A percentile compares a stretch with the other conserved stretches of the same genome.
Conservation (phyloP, 1,284 basidiomycete genomes). For the Rhodotorula mucilaginosa region DNA sequence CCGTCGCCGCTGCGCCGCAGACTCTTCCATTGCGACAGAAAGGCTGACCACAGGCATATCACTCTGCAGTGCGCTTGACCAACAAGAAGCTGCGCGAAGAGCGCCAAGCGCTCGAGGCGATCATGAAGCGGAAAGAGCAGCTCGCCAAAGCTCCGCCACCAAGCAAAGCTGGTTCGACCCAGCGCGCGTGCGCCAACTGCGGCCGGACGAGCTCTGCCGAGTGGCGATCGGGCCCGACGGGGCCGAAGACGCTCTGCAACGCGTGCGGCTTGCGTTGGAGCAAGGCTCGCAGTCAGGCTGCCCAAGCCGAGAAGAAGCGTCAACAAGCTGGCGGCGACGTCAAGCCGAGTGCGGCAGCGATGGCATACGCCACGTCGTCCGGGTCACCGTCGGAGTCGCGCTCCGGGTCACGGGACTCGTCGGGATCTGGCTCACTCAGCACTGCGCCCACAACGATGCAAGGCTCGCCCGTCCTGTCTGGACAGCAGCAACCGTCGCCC, state of each 20-base stretch:
- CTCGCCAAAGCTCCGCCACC: slow-evolving; percentile 16
- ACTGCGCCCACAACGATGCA: not conserved
- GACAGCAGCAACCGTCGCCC: not conserved
- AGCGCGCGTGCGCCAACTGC: slow-evolving; percentile 42
- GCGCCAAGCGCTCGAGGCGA: slow-evolving; percentile 51
- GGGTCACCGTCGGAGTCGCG: not conserved
- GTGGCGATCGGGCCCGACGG: slow-evolving; percentile 40
- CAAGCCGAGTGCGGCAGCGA: not conserved
- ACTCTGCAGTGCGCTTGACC: slow-evolving; percentile 51
- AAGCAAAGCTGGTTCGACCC: not conserved
- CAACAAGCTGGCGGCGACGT: slow-evolving; percentile 6
- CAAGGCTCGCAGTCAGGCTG: slow-evolving; percentile 23
- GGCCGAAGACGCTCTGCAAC: slow-evolving; percentile 43
- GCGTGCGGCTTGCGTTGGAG: slow-evolving; percentile 38
- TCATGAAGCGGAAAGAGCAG: slow-evolving; percentile 38
- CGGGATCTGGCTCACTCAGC: not conserved
- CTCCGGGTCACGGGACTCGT: not conserved
- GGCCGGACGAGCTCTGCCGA: slow-evolving; percentile 40
- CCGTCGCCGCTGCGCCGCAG: too few relatives aligned
- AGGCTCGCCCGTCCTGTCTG: not conserved
- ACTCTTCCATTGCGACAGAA: too few relatives aligned
- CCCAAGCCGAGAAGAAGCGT: slow-evolving; percentile 15
- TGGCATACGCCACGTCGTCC: not conserved
- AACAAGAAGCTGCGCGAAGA: slow-evolving; percentile 73
- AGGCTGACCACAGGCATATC: too few relatives aligned